Evolutionary conservation across 805 yeast genomes (phyloP).

Genomic region (Kazachstania africana): DNA sequence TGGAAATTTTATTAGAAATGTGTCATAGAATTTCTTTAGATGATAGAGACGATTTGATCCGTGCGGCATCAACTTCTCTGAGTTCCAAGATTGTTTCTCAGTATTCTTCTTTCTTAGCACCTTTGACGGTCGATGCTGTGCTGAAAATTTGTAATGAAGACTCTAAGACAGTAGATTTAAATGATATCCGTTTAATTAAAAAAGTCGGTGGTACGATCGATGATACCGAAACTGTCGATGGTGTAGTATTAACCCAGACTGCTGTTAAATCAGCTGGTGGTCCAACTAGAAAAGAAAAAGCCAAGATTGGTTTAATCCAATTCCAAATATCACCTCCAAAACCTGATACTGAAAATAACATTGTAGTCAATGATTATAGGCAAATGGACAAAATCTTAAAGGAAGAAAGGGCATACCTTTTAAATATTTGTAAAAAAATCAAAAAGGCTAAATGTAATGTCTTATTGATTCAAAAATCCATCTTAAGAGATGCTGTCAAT

Average conservation of each 20-base stretch:
- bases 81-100: conserved; percentile 94
- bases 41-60: conserved; percentile 72
- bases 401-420: conserved; percentile 91
- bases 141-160: conserved; percentile 56
- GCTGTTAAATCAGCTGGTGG: conserved; percentile 90
- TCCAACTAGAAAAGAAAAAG: conserved; percentile 89
- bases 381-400: conserved; percentile 98
- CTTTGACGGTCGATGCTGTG: conserved; percentile 90
- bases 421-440: conserved; percentile 90
- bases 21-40: conserved; percentile 64
- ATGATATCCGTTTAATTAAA: conserved; percentile 79
- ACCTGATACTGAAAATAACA: conserved; percentile 95
- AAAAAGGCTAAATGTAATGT: conserved; percentile 96
- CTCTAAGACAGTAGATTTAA: conserved; percentile 65
- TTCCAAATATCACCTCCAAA: conserved; percentile 94
- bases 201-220: conserved; percentile 97
- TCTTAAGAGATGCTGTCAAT: conserved; percentile 86
- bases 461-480: conserved; percentile 80
- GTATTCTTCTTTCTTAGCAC: conserved; percentile 74
- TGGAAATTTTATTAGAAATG: conserved; percentile 75
- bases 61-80: conserved; percentile 91
- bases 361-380: conserved; percentile 93
- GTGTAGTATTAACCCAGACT: conserved; percentile 86
- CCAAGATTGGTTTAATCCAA: conserved; percentile 79
- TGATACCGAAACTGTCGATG: conserved; percentile 86